Evolutionary conservation across 73 alveolate genomes (phyloP).

Genomic region (Tetrahymena borealis): DNA sequence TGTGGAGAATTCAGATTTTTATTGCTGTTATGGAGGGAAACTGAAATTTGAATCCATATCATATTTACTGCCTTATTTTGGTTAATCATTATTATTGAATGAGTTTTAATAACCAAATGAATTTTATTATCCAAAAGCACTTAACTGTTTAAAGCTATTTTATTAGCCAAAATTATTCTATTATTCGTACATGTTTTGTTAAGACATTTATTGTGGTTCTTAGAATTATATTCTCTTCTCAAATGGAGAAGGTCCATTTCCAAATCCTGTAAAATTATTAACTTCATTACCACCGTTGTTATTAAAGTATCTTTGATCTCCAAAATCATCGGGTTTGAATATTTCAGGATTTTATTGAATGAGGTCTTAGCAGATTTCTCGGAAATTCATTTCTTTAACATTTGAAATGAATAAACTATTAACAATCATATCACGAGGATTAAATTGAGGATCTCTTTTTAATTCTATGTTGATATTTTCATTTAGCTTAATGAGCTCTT

Average conservation of each 20-base stretch:
- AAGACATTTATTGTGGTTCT: background rate
- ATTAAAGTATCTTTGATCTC: background rate
- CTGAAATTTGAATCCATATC: too few species aligned
- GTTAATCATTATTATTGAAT: too few species aligned
- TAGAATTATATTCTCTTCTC: background rate
- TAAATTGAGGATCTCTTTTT: background rate
- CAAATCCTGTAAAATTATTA: background rate
- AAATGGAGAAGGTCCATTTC: background rate
- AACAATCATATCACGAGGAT: background rate
- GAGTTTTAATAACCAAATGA: too few species aligned
- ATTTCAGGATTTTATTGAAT: background rate
- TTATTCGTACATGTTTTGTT: background rate
- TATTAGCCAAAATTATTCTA: background rate
- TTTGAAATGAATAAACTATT: background rate
- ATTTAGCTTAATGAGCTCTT: background rate
- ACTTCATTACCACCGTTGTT: too few species aligned
- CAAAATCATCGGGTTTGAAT: background rate
- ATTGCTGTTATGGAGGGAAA: too few species aligned
- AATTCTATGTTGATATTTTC: background rate
- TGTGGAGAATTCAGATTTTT: too few species aligned
- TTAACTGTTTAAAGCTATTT: too few species aligned
- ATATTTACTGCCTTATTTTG: too few species aligned
- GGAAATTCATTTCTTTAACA: background rate
- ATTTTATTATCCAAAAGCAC: too few species aligned
- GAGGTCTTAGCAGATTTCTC: background rate